phyloP scores from a whole-genome alignment of 108 stramenopile species.

The Epithemia pelagica region DNA sequence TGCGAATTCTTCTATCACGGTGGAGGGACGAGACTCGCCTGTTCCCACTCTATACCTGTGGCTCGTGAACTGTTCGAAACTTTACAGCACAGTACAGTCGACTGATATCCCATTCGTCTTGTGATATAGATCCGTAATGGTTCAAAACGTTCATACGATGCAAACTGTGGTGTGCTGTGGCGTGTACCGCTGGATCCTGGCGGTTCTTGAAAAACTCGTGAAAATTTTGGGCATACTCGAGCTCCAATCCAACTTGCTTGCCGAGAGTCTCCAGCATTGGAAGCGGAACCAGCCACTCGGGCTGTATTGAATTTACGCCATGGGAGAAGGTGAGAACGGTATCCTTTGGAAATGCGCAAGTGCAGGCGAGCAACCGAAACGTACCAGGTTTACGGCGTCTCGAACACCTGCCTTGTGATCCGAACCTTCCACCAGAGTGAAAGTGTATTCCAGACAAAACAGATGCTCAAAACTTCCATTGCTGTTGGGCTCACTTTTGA shows the following conservation, averaged over 20 bases:
- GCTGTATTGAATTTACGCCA: no score
- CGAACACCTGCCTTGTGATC: constrained; percentile 74
- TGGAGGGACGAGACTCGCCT: no score
- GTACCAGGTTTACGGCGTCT: constrained; percentile 76
- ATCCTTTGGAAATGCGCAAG: no score
- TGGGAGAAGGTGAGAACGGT: no score
- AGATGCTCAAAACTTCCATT: constrained; percentile 42
- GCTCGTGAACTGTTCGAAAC: constrained; percentile 84
- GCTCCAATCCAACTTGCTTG: constrained; percentile 64
- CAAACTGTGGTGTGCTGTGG: constrained; percentile 54
- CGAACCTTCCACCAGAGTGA: constrained; percentile 73
- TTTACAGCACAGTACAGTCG: constrained; percentile 77
- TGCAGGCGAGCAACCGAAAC: no score
- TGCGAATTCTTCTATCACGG: no score
- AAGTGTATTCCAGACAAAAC: constrained; percentile 83
- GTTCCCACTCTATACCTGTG: no score
- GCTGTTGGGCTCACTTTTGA: constrained; percentile 21
- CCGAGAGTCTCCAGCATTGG: constrained; percentile 55
- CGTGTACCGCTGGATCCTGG: constrained; percentile 42
- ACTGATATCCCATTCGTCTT: constrained; percentile 82
- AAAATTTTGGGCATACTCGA: constrained; percentile 75
- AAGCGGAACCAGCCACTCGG: constrained; percentile 85
- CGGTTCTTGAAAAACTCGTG: constrained; percentile 70
- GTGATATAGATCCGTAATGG: constrained; percentile 57
- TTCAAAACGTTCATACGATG: constrained; percentile 87